These are phyloP conservation scores for Sphagnum magellanicum DNA, from an alignment of 228 moss, liverwort and hornwort species.

Conservation along the genomic window DNA sequence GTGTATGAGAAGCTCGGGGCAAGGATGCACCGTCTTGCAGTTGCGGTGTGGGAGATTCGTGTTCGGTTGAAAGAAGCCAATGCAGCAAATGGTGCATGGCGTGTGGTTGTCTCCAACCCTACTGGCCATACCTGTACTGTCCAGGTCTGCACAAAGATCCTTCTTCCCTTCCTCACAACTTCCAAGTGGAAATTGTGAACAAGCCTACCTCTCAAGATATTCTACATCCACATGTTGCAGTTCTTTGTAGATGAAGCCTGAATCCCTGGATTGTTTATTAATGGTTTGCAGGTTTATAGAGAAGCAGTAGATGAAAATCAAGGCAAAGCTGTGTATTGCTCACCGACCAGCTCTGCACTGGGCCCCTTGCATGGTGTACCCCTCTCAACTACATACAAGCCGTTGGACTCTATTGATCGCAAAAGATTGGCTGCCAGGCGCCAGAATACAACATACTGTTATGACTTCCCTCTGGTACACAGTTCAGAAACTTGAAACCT, in stretches of 20 bases:
- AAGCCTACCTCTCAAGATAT: neutral
- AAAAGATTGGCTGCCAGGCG: conserved; percentile 73
- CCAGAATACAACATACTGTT: conserved; percentile 88
- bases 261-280: neutral
- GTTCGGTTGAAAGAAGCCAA: conserved; percentile 68
- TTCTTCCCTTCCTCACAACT: neutral
- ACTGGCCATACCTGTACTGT: conserved; percentile 91
- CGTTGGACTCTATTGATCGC: conserved; percentile 76
- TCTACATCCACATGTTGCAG: neutral
- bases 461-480: conserved; percentile 84
- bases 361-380: conserved; percentile 77
- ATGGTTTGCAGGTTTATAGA: conserved; percentile 63
- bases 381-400: conserved; percentile 55
- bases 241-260: neutral
- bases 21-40: conserved; percentile 87
- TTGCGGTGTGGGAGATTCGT: conserved; percentile 90
- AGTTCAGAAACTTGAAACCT: neutral
- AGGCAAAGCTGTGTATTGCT: conserved; percentile 71
- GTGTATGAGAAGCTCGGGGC: conserved; percentile 72
- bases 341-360: conserved; percentile 44
- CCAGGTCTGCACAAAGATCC: conserved; percentile 34
- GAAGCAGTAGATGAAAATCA: conserved; percentile 71
- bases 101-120: conserved; percentile 76
- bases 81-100: conserved; percentile 79
- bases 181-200: neutral